Percentiles rank a stretch among this genome's conserved stretches.
Conservation (phyloP, 2,329 filamentous ascomycete species). For the Ceratocystis ficicola region DNA sequence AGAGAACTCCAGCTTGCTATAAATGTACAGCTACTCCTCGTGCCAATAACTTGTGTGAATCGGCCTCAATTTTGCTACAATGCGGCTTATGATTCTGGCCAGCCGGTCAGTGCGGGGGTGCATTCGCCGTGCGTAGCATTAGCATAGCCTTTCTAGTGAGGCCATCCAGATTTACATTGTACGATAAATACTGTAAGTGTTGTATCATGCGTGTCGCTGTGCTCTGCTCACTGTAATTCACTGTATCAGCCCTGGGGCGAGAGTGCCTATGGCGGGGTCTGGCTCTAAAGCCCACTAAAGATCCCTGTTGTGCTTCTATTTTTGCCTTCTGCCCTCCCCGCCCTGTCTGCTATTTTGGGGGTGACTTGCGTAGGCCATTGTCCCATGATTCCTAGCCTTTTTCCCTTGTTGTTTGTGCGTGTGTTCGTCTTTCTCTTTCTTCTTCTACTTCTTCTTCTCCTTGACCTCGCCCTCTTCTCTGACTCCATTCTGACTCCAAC, state of each 20-base stretch:
- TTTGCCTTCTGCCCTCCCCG: conserved; percentile 5
- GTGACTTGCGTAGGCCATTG: conserved; percentile 9
- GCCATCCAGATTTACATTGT: conserved; percentile 2
- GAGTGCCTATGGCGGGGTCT: not conserved
- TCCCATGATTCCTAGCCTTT: conserved; percentile 14
- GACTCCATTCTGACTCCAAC: not conserved
- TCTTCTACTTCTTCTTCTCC: conserved; percentile 7
- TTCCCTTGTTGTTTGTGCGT: conserved; percentile 16
- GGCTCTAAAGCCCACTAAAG: conserved; percentile 6
- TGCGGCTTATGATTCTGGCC: too few species aligned
- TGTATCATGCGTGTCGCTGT: not conserved
- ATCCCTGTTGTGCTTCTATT: conserved; percentile 12
- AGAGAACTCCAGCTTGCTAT: not conserved
- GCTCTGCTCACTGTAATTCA: not conserved
- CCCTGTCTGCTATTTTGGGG: conserved; percentile 9
- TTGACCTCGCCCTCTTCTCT: not conserved
- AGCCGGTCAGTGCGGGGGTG: too few species aligned
- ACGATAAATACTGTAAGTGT: not conserved
- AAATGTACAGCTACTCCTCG: not conserved
- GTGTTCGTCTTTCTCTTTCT: conserved; percentile 1
- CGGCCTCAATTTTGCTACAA: not conserved
- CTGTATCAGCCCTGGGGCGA: not conserved
- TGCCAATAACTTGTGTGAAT: not conserved
- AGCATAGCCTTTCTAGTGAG: not conserved
- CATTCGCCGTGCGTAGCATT: not conserved